A percentile compares a stretch with the other conserved stretches of the same genome.
These are phyloP conservation scores for Sedum album DNA, from an alignment of 164 flowering plant species.

Conservation along the genomic window DNA sequence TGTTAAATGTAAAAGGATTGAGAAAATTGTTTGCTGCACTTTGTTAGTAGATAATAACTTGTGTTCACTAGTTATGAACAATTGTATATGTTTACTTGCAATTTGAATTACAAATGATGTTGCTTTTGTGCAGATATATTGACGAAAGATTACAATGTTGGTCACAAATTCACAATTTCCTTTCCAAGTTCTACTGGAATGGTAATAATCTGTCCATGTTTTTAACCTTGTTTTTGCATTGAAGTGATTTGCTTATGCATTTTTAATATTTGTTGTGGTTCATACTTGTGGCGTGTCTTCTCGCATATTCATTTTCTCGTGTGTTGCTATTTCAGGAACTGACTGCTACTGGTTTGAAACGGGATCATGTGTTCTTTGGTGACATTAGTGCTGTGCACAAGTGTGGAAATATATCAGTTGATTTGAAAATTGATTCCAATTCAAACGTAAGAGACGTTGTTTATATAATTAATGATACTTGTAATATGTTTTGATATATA, in stretches of 20 bases:
- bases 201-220: conserved; percentile 29
- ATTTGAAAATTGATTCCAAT: conserved; percentile 63
- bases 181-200: conserved; percentile 40
- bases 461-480: not conserved
- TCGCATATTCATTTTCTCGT: not conserved
- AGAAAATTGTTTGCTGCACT: too few relatives aligned
- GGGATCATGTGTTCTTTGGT: conserved; percentile 53
- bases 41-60: too few relatives aligned
- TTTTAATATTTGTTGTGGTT: not conserved
- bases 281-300: not conserved
- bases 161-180: conserved; percentile 50
- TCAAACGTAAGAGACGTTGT: conserved; percentile 48
- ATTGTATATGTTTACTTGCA: not conserved
- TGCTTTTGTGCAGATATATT: conserved; percentile 44
- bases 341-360: conserved; percentile 56
- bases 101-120: not conserved
- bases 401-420: conserved; percentile 46
- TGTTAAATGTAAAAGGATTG: too few relatives aligned
- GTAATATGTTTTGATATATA: not conserved
- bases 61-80: too few relatives aligned
- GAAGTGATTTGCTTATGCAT: not conserved
- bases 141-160: conserved; percentile 63
- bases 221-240: not conserved
- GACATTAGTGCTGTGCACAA: conserved; percentile 51
- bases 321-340: conserved; percentile 37